Evolutionary conservation across 106 monocot species (phyloP).

Genomic region (Allium sativum): DNA sequence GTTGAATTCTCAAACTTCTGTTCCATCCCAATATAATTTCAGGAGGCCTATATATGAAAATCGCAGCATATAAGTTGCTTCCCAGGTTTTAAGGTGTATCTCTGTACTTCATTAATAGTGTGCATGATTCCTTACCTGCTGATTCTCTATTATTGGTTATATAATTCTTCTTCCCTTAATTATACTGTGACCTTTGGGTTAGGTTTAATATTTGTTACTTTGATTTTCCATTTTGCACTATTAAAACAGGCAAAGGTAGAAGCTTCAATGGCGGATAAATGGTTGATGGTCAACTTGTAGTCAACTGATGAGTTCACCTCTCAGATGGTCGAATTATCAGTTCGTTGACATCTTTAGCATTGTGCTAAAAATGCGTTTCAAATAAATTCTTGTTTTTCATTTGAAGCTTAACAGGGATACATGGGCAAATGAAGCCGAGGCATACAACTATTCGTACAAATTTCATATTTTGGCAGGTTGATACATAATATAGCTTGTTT

Average conservation of each 20-base stretch:
- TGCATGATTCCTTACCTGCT: too few relatives aligned
- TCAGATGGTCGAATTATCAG: slow-evolving; percentile 56
- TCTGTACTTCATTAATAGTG: too few relatives aligned
- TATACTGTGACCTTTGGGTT: neutral
- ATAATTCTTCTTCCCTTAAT: neutral
- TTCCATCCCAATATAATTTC: neutral
- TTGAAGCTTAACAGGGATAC: slow-evolving; percentile 85
- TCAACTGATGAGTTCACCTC: slow-evolving; percentile 86
- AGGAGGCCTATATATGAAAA: neutral
- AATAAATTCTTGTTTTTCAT: slow-evolving; percentile 8
- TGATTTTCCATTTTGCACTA: too few relatives aligned
- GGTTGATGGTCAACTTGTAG: slow-evolving; percentile 85
- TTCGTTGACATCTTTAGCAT: neutral
- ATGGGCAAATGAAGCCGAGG: slow-evolving; percentile 87
- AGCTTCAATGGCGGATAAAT: slow-evolving; percentile 67
- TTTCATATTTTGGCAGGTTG: slow-evolving; percentile 99
- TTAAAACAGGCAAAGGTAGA: slow-evolving; percentile 65
- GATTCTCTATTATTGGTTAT: neutral
- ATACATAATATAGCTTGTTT: too few relatives aligned
- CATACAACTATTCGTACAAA: slow-evolving; percentile 81
- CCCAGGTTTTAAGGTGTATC: too few relatives aligned
- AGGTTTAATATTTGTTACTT: neutral
- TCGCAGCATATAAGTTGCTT: neutral
- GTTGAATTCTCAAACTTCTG: neutral
- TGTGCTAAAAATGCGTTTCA: neutral